These are phyloP conservation scores for Pseudovirgaria hyperparasitica DNA, from an alignment of 2,329 filamentous ascomycete genomes.

Conservation along the genomic window DNA sequence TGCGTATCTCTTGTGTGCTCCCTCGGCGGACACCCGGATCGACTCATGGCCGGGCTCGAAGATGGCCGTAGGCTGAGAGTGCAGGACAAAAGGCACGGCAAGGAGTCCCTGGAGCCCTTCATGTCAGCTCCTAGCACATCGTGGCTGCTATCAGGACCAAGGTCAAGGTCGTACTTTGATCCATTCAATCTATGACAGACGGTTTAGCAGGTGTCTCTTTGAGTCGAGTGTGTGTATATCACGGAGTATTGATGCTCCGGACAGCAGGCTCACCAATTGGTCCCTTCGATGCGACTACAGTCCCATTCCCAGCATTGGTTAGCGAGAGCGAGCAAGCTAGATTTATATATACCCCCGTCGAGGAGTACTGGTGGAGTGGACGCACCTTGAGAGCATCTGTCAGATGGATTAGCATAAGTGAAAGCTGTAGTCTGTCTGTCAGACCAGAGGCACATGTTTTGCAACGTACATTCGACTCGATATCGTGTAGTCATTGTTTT, in stretches of 20 bases:
- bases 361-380: slow-evolving; percentile 3
- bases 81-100: slow-evolving; percentile 90
- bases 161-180: slow-evolving; percentile 53
- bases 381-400: slow-evolving; percentile 52
- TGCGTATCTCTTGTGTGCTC: slow-evolving; percentile 77
- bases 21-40: slow-evolving; percentile 60
- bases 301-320: slow-evolving; percentile 19
- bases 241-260: slow-evolving; percentile 1
- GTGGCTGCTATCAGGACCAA: background rate
- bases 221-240: slow-evolving; percentile 8
- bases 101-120: slow-evolving; percentile 40
- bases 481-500: slow-evolving; percentile 28
- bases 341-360: slow-evolving; percentile 2
- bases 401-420: slow-evolving; percentile 1
- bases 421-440: background rate
- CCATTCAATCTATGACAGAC: slow-evolving; percentile 57
- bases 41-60: slow-evolving; percentile 56
- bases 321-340: slow-evolving; percentile 10
- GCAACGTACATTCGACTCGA: slow-evolving; percentile 26
- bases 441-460: slow-evolving; percentile 2
- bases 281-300: slow-evolving; percentile 79
- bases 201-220: slow-evolving; percentile 4
- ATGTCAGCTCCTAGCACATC: background rate
- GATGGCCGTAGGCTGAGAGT: slow-evolving; percentile 84
- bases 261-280: slow-evolving; percentile 59